Percentiles rank a stretch among this genome's conserved stretches.
These are phyloP conservation scores for Fagus crenata DNA, from an alignment of 306 rosid species.

Conservation along the genomic window DNA sequence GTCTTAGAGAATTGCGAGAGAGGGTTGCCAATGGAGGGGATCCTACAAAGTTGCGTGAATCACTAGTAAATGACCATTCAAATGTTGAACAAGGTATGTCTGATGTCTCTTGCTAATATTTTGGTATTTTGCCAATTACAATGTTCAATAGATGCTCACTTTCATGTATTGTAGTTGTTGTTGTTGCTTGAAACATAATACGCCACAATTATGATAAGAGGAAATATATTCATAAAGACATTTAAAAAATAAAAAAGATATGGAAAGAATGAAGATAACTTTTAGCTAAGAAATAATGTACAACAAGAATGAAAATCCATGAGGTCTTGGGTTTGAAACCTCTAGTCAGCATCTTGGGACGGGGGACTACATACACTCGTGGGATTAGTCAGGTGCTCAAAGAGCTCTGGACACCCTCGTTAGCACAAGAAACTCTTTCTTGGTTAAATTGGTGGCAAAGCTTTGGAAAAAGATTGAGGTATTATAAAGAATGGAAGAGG, in stretches of 20 bases:
- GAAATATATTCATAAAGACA: no score
- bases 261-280: background rate
- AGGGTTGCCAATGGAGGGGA: constrained; percentile 95
- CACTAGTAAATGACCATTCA: constrained; percentile 44
- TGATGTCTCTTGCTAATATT: no score
- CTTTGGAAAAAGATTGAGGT: background rate
- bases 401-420: no score
- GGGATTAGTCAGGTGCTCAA: no score
- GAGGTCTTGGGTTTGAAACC: no score
- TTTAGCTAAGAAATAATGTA: background rate
- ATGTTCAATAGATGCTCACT: constrained; percentile 6
- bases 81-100: constrained; percentile 57
- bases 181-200: constrained; percentile 1
- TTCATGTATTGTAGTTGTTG: constrained; percentile 3
- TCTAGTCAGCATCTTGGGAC: no score
- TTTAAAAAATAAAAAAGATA: background rate
- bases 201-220: background rate
- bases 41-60: constrained; percentile 72
- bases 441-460: background rate
- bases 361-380: no score
- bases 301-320: no score
- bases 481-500: background rate
- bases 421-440: background rate
- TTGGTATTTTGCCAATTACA: background rate
- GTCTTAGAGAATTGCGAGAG: constrained; percentile 82